Evolutionary conservation across 163 green algal species (phyloP), one percentile per base, ranked within the genome.

Genomic region (Scenedesmus sp.): DNA sequence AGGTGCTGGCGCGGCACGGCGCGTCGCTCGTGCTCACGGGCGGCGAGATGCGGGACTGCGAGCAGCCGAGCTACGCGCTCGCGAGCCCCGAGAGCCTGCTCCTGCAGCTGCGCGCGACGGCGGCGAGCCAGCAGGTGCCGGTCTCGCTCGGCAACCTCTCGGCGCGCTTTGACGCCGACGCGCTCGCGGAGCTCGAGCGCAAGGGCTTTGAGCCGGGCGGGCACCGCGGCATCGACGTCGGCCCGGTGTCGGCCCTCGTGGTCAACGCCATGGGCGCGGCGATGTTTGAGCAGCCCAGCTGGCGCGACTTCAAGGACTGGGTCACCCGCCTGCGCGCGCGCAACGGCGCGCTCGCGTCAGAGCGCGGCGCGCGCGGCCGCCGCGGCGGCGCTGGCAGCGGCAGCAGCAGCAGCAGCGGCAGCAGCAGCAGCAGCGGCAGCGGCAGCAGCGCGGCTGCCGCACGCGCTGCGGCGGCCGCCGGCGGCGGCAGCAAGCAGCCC

Each of bases 201-300:
- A 69, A 60, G 51, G 44, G 33, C 11, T 84, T 81, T 84, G 58
- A 72, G 48, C 29, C 28, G 20, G 39, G 31, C 57, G 78, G 69
- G 44, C 78, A 70, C 51, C 39, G 50, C 20, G 74, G 74, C 53
- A 65, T 81, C 3, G 74, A 81, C 63, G 39, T 81, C 24, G 50
- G 26, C 2, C 70, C 70, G 39, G 76, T 83, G 33, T 24, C 67
- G n/a, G 78, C 39, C 33, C 60, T 91, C 42, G 63, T 77, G 6
- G 85, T 92, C 63, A 83, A 85, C 63, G 78, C 75, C 63, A 86
- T 92, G 83, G 82, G 74, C 22, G 85, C 89, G 24, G 60, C 67
- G 1, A 89, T 92, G 87, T 92, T 92, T 75, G 87, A 92, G 77
- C 44, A 28, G 6, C 71, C 86, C 2, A 62, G 51, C 33, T 92